These are phyloP conservation scores for Thozetella sp. DNA, from an alignment of 495 filamentous ascomycete species.

Conservation along the genomic window DNA sequence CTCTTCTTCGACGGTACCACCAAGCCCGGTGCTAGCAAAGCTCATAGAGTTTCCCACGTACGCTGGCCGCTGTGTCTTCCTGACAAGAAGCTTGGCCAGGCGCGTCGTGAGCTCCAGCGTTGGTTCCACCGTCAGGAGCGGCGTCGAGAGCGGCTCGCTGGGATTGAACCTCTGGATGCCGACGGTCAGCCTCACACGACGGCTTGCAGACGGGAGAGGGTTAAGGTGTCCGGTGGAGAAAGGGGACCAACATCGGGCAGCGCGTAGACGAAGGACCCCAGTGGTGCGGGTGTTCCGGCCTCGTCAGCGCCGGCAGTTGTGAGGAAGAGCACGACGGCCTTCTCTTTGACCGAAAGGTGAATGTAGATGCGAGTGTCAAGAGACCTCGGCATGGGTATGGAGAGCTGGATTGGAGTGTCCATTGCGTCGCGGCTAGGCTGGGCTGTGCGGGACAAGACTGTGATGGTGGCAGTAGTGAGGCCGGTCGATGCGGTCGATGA, in stretches of 20 bases:
- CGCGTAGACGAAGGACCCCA: slow-evolving; percentile 90
- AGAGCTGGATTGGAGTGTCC: slow-evolving; percentile 59
- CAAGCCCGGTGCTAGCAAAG: slow-evolving; percentile 66
- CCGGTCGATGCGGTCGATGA: too few relatives aligned
- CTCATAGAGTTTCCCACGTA: slow-evolving; percentile 85
- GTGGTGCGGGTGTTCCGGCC: slow-evolving; percentile 44
- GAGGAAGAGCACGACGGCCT: slow-evolving; percentile 73
- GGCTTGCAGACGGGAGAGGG: not conserved
- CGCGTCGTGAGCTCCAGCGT: slow-evolving; percentile 86
- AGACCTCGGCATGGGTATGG: slow-evolving; percentile 75
- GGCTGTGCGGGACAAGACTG: not conserved
- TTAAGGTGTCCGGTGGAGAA: not conserved
- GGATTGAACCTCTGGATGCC: slow-evolving; percentile 52
- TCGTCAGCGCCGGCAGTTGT: slow-evolving; percentile 70
- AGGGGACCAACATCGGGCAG: slow-evolving; percentile 74
- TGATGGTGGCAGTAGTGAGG: not conserved
- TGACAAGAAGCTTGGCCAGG: slow-evolving; percentile 79
- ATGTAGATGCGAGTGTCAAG: slow-evolving; percentile 79
- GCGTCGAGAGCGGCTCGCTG: slow-evolving; percentile 70
- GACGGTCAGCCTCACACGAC: slow-evolving; percentile 7
- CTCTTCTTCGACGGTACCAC: slow-evolving; percentile 86
- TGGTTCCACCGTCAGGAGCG: slow-evolving; percentile 71
- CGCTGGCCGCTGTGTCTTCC: slow-evolving; percentile 66
- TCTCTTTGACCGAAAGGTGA: slow-evolving; percentile 68
- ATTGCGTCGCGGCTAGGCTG: slow-evolving; percentile 7